Evolutionary conservation across 2,329 filamentous ascomycete species (phyloP).

Genomic region (Trichophyton verrucosum): DNA sequence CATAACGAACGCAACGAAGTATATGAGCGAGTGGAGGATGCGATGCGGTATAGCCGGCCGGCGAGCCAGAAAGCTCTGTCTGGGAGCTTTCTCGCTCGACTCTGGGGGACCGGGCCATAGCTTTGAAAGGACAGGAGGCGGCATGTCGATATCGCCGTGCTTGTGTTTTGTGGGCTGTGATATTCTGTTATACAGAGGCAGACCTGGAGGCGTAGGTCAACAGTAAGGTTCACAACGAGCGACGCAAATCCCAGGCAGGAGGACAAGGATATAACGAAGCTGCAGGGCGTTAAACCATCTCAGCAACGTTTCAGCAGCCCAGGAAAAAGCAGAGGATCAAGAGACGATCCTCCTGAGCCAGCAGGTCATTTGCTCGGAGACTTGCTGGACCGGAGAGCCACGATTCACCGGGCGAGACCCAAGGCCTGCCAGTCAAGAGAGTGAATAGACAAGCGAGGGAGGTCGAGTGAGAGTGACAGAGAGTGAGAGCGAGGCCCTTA

Average conservation of each 20-base stretch:
- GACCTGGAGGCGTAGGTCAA: not conserved
- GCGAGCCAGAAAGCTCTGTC: not conserved
- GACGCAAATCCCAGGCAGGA: not conserved
- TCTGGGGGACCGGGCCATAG: not conserved
- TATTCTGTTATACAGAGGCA: not conserved
- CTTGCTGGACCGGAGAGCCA: not conserved
- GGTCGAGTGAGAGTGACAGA: not conserved
- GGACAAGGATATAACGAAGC: not conserved
- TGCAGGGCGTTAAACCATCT: not conserved
- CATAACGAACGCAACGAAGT: conserved; percentile 64
- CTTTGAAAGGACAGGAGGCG: not conserved
- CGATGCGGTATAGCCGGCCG: conserved; percentile 4
- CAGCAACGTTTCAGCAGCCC: not conserved
- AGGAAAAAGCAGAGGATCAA: not conserved
- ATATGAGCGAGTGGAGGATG: conserved; percentile 50
- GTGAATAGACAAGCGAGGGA: too few species aligned
- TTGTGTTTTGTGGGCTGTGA: not conserved
- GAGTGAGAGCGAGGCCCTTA: not conserved
- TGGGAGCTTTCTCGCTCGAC: not conserved
- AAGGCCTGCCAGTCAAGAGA: not conserved
- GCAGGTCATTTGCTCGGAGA: not conserved
- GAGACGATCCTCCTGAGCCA: not conserved
- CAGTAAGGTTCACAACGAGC: not conserved
- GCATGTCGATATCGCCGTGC: not conserved
- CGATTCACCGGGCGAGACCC: not conserved